Evolutionary conservation across 176 grass and related monocot species (phyloP), one percentile per base, ranked within the genome.

Genomic region (Cenchrus americanus): DNA sequence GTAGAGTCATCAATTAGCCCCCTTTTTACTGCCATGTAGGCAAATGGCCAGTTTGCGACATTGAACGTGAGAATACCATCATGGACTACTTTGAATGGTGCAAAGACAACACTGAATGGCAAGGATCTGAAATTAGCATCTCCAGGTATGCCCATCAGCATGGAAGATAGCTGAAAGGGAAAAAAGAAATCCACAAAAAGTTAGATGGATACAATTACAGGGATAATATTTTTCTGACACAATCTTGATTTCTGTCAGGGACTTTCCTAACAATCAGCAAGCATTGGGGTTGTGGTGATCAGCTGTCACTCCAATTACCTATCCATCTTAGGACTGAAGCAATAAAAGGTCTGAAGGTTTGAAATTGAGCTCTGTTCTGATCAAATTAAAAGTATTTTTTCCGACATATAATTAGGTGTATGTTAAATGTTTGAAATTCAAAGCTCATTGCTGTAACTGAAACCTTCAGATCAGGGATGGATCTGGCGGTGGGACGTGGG

Each of bases 341-440:
- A 71, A 87, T 98, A 69, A 93, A 98, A 92, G 96, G 96, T 93
- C 34, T 37, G 34, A 98, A 92, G 96, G 96, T 93, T 3, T 37
- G 34, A 15, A 44, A 8, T 44, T 44, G 43, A 44, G 8, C 24
- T 26, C 17, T 64, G 14, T 5, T 43, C 3, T 37, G 34, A 37
- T 37, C 34, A 37, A 37, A 37, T 37, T 37, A 37, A 3, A 37
- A 37, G 34, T 37, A 37, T 37, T 37, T 37, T 37, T 37, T 37
- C 34, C 34, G 34, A 37, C 34, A 37, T 37, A 37, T 37, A 37
- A 4, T 37, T 37, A 37, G 34, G 34, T 37, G 34, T 37, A 37
- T 37, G 34, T 37, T 37, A 37, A 37, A 37, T 37, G 34, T 37
- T 37, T 37, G 34, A 37, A 37, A 37, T 37, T 2, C 34, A 37